These are phyloP conservation scores for Omphalea diandra DNA, from an alignment of 441 rosid species.

Conservation along the genomic window DNA sequence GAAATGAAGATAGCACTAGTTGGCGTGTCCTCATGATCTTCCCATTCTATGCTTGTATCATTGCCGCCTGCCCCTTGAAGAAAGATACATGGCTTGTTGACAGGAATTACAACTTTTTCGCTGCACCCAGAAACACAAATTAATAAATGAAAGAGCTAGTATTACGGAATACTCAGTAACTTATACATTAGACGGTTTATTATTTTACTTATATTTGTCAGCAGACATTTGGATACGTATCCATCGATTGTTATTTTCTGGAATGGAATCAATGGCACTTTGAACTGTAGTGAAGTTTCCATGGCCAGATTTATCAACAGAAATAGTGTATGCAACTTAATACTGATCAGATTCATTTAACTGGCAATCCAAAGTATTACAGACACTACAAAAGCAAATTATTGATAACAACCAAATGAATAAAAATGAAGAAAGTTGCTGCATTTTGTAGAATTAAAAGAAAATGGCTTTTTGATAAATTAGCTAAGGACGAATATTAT, in stretches of 20 bases:
- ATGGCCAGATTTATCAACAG: constrained; percentile 26
- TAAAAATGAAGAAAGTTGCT: neutral
- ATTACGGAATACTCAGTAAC: no score
- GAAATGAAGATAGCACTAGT: constrained; percentile 39
- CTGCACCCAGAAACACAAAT: constrained; percentile 25
- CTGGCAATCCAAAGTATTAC: constrained; percentile 16
- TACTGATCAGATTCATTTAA: neutral
- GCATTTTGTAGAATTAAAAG: no score
- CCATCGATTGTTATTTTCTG: constrained; percentile 25
- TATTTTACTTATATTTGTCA: constrained; percentile 32
- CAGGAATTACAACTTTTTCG: constrained; percentile 44
- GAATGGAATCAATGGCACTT: constrained; percentile 37
- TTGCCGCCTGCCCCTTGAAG: constrained; percentile 37
- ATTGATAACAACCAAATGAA: neutral
- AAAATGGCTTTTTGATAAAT: no score
- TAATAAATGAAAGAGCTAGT: no score
- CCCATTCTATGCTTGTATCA: constrained; percentile 38
- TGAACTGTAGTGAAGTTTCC: constrained; percentile 41
- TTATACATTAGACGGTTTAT: no score
- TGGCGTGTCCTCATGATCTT: constrained; percentile 24
- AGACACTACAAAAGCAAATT: neutral
- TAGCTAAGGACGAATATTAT: no score
- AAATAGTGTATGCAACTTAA: constrained; percentile 13
- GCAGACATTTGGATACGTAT: constrained; percentile 26
- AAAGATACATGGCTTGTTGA: constrained; percentile 37